phyloP scores from a whole-genome alignment of 2,329 filamentous ascomycete genomes.

The Aspergillus intermedius region DNA sequence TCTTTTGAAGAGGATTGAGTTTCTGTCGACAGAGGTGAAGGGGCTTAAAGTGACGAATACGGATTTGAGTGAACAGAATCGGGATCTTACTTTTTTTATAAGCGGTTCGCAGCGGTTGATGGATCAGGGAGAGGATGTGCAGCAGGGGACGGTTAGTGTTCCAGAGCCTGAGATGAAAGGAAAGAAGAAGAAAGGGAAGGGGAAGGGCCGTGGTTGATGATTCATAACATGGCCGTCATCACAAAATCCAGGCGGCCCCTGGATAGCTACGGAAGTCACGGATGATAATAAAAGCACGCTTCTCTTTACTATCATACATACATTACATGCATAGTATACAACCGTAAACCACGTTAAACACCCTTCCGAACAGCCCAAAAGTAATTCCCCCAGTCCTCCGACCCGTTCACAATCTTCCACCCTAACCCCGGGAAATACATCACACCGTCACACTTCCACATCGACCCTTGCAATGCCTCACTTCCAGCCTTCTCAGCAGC shows the following conservation, averaged over 20 bases:
- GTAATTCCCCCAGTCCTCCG: constrained; percentile 88
- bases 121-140: constrained; percentile 64
- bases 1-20: constrained; percentile 69
- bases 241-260: no score
- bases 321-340: constrained; percentile 2
- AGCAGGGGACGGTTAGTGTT: constrained; percentile 64
- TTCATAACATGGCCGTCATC: not conserved
- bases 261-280: no score
- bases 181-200: constrained; percentile 41
- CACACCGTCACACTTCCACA: constrained; percentile 70
- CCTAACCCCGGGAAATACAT: constrained; percentile 85
- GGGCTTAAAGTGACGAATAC: constrained; percentile 55
- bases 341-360: constrained; percentile 9
- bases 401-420: constrained; percentile 75
- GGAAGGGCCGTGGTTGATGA: constrained; percentile 8
- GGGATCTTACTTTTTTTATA: constrained; percentile 82
- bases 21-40: constrained; percentile 54
- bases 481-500: constrained; percentile 17
- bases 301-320: not conserved
- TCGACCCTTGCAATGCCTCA: constrained; percentile 27
- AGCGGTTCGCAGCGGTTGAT: constrained; percentile 73
- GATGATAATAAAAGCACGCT: not conserved
- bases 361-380: constrained; percentile 76
- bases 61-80: constrained; percentile 78
- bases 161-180: constrained; percentile 43